Evolutionary conservation across 2,329 filamentous ascomycete species (phyloP), one percentile per base, ranked within the genome.

Genomic region (Xylariomycetidae sp.): DNA sequence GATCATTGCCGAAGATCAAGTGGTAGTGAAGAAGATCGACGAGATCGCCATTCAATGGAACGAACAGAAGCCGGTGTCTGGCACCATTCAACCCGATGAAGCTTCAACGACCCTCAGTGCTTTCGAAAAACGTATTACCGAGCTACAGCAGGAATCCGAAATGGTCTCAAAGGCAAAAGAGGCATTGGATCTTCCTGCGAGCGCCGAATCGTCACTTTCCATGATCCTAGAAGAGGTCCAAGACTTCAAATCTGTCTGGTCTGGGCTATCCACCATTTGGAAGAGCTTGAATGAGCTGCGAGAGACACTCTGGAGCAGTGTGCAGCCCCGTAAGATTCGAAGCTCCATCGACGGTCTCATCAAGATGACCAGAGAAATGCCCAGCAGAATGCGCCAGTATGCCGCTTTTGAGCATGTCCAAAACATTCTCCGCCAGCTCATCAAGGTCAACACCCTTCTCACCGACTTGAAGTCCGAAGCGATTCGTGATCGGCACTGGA

Each of bases 321-420:
- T 98, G 2, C 88, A 96, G 55, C 90, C 93, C 7, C 78, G 92
- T 43, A 98, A 96, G 64, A 79, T 98, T 38, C 79, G 92, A 23
- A 77, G 85, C 48, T 85, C 86, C 42, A 81, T 99, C 31, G 90
- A 98, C 53, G 82, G 83, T 29, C 74, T 96, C 33, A 86, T 96
- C 58, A 95, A 95, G 68, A 94, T 94, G 75, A 96, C 89, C 22
- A 96, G 95, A 64, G 90, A 96, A 43, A 96, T 98, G 92, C 92
- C 93, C 0, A 95, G 88, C 61, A 82, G 92, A 39, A 96, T 98
- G 90, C 82, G 93, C 40, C 93, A 98, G 55, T 99, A 99, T 59
- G 90, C 93, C 48, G 93, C 93, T n/a, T 99, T 98, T 56, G 93
- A 98, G 60, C 90, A 98, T 54, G 88, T 98, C 24, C 93, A 98